phyloP scores from a whole-genome alignment of 2,329 filamentous ascomycete species.

The Arthroderma sp. region DNA sequence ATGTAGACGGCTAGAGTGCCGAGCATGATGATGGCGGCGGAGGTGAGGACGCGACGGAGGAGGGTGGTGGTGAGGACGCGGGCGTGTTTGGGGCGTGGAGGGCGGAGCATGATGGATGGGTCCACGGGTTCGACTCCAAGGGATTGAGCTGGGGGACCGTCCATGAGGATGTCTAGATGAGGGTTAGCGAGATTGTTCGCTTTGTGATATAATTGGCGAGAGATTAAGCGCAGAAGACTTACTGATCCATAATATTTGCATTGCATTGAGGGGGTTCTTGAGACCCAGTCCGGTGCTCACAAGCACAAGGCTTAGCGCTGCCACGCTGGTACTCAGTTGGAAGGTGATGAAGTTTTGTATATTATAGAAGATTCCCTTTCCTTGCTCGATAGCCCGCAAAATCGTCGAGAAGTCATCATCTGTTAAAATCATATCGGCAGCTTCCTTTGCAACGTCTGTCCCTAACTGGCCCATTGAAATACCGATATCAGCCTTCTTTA shows the following conservation, averaged over 20 bases:
- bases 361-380: slow-evolving; percentile 98
- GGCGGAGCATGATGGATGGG: slow-evolving; percentile 81
- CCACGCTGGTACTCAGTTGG: slow-evolving; percentile 92
- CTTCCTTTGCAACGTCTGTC: slow-evolving; percentile 94
- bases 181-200: slow-evolving; percentile 17
- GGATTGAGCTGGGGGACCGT: slow-evolving; percentile 92
- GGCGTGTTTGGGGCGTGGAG: slow-evolving; percentile 73
- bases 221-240: slow-evolving; percentile 29
- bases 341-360: slow-evolving; percentile 99
- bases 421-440: slow-evolving; percentile 74
- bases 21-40: slow-evolving; percentile 77
- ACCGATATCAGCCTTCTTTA: slow-evolving; percentile 96
- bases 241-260: slow-evolving; percentile 99
- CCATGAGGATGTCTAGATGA: slow-evolving; percentile 87
- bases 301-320: slow-evolving; percentile 79
- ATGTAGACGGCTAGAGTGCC: slow-evolving; percentile 87
- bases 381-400: slow-evolving; percentile 89
- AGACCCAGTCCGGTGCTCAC: slow-evolving; percentile 86
- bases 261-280: slow-evolving; percentile 90
- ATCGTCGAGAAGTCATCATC: slow-evolving; percentile 89
- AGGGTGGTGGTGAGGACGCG: slow-evolving; percentile 79
- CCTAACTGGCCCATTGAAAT: slow-evolving; percentile 93
- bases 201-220: neutral
- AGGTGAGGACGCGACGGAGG: slow-evolving; percentile 72
- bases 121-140: slow-evolving; percentile 92